Evolutionary conservation across 1,139 yeast genomes (phyloP).

Genomic region (Blastobotrys petasosporus): DNA sequence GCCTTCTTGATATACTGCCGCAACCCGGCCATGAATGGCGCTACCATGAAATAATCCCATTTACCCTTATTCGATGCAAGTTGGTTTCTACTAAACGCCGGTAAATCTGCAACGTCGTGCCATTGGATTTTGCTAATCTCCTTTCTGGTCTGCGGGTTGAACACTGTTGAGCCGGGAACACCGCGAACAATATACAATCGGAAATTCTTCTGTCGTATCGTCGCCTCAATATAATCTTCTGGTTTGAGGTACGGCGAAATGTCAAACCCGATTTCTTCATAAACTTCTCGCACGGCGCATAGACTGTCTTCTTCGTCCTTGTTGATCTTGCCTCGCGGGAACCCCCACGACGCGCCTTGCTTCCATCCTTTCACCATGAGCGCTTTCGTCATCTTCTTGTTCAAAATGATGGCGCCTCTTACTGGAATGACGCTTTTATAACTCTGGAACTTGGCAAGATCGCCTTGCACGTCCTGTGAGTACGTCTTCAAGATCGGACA

Average conservation of each 20-base stretch:
- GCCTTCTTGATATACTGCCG: slow-evolving; percentile 29
- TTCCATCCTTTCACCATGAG: slow-evolving; percentile 83
- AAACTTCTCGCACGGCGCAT: slow-evolving; percentile 91
- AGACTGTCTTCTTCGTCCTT: slow-evolving; percentile 86
- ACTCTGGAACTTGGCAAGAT: slow-evolving; percentile 50
- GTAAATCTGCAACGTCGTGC: slow-evolving; percentile 48
- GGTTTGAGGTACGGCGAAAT: slow-evolving; percentile 60
- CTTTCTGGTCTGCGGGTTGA: slow-evolving; percentile 76
- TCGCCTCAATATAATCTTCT: slow-evolving; percentile 73
- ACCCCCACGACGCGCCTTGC: slow-evolving; percentile 78
- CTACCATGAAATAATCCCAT: slow-evolving; percentile 34
- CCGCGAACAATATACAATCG: slow-evolving; percentile 73
- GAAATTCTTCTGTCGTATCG: slow-evolving; percentile 76
- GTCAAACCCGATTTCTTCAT: slow-evolving; percentile 94
- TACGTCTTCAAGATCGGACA: slow-evolving; percentile 59
- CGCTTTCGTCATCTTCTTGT: slow-evolving; percentile 61
- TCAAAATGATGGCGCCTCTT: slow-evolving; percentile 88
- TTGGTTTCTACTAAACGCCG: slow-evolving; percentile 31
- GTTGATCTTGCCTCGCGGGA: slow-evolving; percentile 95
- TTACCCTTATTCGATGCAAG: slow-evolving; percentile 13
- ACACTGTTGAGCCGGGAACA: slow-evolving; percentile 69
- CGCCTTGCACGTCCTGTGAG: slow-evolving; percentile 25
- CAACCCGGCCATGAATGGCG: slow-evolving; percentile 35
- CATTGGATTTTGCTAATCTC: slow-evolving; percentile 70
- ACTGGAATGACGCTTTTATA: slow-evolving; percentile 93